These are phyloP conservation scores for Phytophthora melonis DNA, from an alignment of 352 stramenopile species.

Conservation along the genomic window DNA sequence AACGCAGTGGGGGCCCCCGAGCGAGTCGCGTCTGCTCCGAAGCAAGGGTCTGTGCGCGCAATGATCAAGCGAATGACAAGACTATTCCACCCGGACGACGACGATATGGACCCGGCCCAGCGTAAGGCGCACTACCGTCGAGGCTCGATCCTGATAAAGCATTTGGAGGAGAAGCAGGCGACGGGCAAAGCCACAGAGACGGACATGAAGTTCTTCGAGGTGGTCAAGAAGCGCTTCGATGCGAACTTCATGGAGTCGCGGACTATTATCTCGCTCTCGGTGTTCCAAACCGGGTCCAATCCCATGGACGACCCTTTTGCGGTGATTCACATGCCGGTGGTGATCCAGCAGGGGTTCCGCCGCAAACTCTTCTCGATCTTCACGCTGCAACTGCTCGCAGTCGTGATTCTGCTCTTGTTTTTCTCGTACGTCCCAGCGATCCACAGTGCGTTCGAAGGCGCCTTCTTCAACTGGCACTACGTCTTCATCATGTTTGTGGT, in stretches of 20 bases:
- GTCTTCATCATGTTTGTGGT: conserved; percentile 59
- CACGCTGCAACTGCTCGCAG: conserved; percentile 67
- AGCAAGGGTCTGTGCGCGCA: conserved; percentile 38
- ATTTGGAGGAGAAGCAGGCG: conserved; percentile 76
- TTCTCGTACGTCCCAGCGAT: conserved; percentile 50
- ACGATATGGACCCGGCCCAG: conserved; percentile 48
- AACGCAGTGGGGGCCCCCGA: conserved; percentile 23
- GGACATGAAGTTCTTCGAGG: conserved; percentile 86
- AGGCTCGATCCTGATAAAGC: conserved; percentile 76
- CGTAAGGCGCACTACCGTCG: conserved; percentile 69
- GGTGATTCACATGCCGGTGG: conserved; percentile 72
- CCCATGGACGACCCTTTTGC: conserved; percentile 76
- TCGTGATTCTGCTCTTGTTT: conserved; percentile 54
- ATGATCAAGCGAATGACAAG: conserved; percentile 52
- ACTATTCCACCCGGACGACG: conserved; percentile 51
- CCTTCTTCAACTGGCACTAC: conserved; percentile 62
- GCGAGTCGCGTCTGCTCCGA: not conserved
- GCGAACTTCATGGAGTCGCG: conserved; percentile 76
- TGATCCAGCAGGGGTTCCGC: conserved; percentile 77
- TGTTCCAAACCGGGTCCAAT: conserved; percentile 81
- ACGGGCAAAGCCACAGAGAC: conserved; percentile 66
- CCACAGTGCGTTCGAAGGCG: conserved; percentile 30
- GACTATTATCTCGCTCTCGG: conserved; percentile 80
- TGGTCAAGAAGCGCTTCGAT: conserved; percentile 78
- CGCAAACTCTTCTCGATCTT: conserved; percentile 81